Base-by-base conservation (phyloP, 2,329 filamentous ascomycete genomes). In the Fusarium sp. region DNA sequence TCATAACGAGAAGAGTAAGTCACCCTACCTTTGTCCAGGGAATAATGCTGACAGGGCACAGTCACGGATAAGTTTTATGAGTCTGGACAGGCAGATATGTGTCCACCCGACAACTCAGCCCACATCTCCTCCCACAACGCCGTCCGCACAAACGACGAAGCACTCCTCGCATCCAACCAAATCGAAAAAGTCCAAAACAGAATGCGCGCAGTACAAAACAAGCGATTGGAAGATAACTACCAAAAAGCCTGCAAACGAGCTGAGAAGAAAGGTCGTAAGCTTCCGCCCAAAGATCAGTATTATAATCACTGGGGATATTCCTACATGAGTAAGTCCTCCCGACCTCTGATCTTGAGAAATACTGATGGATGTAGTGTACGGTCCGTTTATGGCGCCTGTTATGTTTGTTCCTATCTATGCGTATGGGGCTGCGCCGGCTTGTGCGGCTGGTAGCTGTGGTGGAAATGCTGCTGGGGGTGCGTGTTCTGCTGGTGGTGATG, bases 101-200 rank as follows among this genome's bases (percentile, higher is more conserved):
- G 85, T 65, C 79, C 87, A 1, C 84, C 88, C 0, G 81, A 86
- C 51, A 87, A 85, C 55, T 88, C 87, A 21, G 86, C 89, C 0
- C 92, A 95, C 75, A 90, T 95, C 66, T 92, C 89, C 0, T 84
- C 90, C 0, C 92, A 95, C 81, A 93, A 89, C 72, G 86, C 91
- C 2, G 88, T 93, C 4, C 51, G 60, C 21, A 51, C 43, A 7
- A 26, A 26, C 2, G 54, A 59, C 4, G 55, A 74, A 23, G 42
- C 43, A 4, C 34, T 58, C n/a, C 28, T 60, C 7, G 50, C 62
- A 4, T 45, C 53, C 1, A 63, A 44, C 9, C 49, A 52, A 13
- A 19, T 53, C 3, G 62, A 72, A 34, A 61, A 44, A 12, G 52
- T 72, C 0, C 59, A 68, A 2, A 60, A 48, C 10, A 68, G 62